A percentile compares a stretch with the other conserved stretches of the same genome.
These are phyloP conservation scores for Puccinia novopanici DNA, from an alignment of 1,284 basidiomycete species.

Conservation along the genomic window DNA sequence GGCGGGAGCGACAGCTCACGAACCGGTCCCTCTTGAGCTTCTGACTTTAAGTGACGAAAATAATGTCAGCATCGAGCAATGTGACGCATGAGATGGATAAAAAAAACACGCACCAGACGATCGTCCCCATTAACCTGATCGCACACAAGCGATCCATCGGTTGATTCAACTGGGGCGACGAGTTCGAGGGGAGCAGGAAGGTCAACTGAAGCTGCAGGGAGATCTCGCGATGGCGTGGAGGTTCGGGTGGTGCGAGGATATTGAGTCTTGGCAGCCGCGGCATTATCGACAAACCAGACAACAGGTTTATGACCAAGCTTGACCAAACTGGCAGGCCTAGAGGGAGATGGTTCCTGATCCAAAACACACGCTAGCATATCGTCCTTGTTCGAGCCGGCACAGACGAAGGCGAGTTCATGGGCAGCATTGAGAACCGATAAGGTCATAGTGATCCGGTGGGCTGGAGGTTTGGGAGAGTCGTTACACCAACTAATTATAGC, in stretches of 20 bases:
- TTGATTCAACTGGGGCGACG: background rate
- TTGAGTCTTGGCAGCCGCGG: constrained; percentile 14
- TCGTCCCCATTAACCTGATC: background rate
- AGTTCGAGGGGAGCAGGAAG: background rate
- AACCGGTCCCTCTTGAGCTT: background rate
- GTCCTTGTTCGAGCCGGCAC: constrained; percentile 58
- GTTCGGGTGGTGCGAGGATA: background rate
- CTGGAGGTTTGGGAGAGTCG: constrained; percentile 59
- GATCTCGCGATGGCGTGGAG: background rate
- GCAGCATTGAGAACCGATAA: constrained; percentile 57
- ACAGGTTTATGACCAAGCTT: constrained; percentile 24
- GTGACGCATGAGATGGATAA: background rate
- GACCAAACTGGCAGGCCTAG: constrained; percentile 36
- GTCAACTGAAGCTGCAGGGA: background rate
- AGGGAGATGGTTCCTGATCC: constrained; percentile 68
- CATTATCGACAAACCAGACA: constrained; percentile 36
- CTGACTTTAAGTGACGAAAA: background rate
- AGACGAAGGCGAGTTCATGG: constrained; percentile 58
- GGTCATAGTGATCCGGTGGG: constrained; percentile 58
- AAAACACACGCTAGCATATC: constrained; percentile 65
- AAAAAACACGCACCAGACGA: background rate
- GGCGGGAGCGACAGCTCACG: too few species aligned
- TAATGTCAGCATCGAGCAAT: background rate
- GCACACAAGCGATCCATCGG: background rate
- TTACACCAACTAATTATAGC: constrained; percentile 59